Evolutionary conservation across 2,329 filamentous ascomycete species (phyloP).

Genomic region (Curvularia spicifera): DNA sequence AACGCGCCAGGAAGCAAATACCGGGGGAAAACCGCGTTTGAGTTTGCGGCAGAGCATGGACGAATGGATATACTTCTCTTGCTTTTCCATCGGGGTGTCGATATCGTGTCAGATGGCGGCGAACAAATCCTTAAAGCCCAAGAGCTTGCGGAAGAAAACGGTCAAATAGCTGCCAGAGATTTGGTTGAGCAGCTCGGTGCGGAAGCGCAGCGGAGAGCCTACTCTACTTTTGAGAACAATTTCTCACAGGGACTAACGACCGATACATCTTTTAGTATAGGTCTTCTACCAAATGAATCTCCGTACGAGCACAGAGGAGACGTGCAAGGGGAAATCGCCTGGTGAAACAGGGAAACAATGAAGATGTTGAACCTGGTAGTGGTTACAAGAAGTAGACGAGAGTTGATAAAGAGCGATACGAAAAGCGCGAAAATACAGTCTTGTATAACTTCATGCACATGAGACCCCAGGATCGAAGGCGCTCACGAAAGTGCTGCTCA

Average conservation of each 20-base stretch:
- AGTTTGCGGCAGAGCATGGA: constrained; percentile 21
- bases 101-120: constrained; percentile 16
- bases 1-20: constrained; percentile 1
- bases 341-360: background rate
- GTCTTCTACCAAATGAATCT: background rate
- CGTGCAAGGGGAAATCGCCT: constrained; percentile 11
- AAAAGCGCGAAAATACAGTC: background rate
- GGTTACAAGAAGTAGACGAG: background rate
- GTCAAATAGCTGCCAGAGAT: constrained; percentile 14
- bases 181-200: background rate
- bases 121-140: constrained; percentile 14
- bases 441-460: background rate
- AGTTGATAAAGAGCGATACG: background rate
- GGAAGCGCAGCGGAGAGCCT: background rate
- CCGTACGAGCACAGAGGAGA: constrained; percentile 21
- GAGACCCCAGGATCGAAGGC: background rate
- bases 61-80: constrained; percentile 21
- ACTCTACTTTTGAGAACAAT: background rate
- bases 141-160: constrained; percentile 19
- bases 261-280: no score
- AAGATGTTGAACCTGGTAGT: background rate
- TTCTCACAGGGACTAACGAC: background rate
- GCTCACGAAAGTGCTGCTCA: background rate
- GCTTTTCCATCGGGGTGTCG: constrained; percentile 17
- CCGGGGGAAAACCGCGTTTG: constrained; percentile 19